A percentile compares a stretch with the other conserved stretches of the same genome.
Evolutionary conservation across 2,329 filamentous ascomycete genomes (phyloP).

Genomic region (Neonectria neomacrospora): DNA sequence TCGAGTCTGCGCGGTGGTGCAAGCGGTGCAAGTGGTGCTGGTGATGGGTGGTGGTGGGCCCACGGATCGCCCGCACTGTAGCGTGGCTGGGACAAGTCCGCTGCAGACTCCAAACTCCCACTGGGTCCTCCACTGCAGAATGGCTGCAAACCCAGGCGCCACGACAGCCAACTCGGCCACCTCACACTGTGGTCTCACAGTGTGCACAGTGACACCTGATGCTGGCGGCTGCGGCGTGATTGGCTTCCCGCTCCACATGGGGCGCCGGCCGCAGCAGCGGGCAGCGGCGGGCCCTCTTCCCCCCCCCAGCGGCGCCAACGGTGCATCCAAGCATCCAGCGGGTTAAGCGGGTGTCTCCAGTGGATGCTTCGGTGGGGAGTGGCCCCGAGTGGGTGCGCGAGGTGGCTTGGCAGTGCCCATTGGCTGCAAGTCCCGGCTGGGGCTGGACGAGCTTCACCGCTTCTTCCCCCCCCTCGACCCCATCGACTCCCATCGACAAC

Average conservation of each 20-base stretch:
- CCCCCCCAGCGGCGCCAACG: conserved; percentile 25
- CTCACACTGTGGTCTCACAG: conserved; percentile 20
- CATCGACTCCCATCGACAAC: conserved; percentile 43
- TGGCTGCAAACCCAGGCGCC: conserved; percentile 7
- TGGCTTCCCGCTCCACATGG: conserved; percentile 36
- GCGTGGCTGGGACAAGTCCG: conserved; percentile 8
- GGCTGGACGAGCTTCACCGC: conserved; percentile 52
- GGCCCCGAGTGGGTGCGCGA: conserved; percentile 30
- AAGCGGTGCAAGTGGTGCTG: conserved; percentile 5
- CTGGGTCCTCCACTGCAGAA: conserved; percentile 15
- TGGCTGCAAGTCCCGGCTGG: conserved; percentile 50
- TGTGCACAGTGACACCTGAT: conserved; percentile 20
- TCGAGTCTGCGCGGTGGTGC: conserved; percentile 1
- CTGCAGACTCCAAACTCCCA: neutral
- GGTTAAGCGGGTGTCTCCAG: conserved; percentile 33
- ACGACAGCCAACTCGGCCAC: neutral
- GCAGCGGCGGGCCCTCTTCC: conserved; percentile 25
- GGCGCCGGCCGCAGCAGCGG: conserved; percentile 40
- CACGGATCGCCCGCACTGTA: neutral
- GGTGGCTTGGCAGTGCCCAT: conserved; percentile 48
- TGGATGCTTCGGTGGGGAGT: conserved; percentile 38
- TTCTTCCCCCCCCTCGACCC: conserved; percentile 45
- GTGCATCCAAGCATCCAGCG: conserved; percentile 41
- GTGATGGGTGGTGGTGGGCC: conserved; percentile 8
- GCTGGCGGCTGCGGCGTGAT: conserved; percentile 28